phyloP scores from a whole-genome alignment of 164 flowering plant species.

The Stephania yunnanensis region DNA sequence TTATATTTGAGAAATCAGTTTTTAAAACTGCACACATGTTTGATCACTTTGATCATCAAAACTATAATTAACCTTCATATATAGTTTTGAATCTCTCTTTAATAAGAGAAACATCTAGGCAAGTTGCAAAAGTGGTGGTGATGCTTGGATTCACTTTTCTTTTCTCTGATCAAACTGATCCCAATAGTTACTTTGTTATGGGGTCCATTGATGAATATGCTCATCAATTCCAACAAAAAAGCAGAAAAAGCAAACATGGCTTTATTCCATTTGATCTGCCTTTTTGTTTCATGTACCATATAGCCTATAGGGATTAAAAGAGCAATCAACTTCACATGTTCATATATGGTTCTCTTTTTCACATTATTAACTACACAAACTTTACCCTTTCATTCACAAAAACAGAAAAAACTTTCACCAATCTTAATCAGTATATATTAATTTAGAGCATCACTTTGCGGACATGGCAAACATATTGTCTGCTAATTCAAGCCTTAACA shows the following conservation, averaged over 20 bases:
- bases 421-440: not conserved
- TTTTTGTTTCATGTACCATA: not conserved
- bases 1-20: too few species aligned
- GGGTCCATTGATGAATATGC: conserved; percentile 2
- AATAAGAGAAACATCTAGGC: not conserved
- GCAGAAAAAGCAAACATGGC: not conserved
- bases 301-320: not conserved
- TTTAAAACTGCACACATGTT: too few species aligned
- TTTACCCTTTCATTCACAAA: not conserved
- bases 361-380: not conserved
- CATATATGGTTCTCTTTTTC: not conserved
- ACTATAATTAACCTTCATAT: not conserved
- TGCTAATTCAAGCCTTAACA: not conserved
- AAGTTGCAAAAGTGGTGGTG: not conserved
- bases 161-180: not conserved
- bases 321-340: not conserved
- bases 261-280: not conserved
- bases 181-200: not conserved
- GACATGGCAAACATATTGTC: not conserved
- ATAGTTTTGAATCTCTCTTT: not conserved
- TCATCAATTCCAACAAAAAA: not conserved
- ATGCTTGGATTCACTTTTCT: not conserved
- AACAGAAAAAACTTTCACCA: not conserved
- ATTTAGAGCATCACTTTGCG: not conserved
- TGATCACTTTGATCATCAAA: too few species aligned